Conservation (phyloP, 331 rosid species). For the Quercus lobata region DNA sequence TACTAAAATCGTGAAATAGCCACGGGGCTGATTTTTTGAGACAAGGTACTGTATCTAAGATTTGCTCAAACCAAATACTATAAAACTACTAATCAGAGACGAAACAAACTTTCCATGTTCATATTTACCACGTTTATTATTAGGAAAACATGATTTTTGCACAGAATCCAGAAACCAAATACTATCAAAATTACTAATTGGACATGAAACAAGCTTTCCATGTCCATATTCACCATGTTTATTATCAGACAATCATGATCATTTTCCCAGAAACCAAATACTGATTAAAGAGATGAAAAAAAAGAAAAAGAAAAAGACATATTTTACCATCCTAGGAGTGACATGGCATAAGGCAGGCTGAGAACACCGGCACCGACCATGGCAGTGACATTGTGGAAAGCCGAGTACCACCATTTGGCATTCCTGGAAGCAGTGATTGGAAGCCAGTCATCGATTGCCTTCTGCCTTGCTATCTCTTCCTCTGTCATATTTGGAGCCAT, state of each 20-base stretch:
- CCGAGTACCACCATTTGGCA: conserved; percentile 87
- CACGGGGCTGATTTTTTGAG: too few relatives aligned
- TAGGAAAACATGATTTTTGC: too few relatives aligned
- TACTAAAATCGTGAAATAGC: too few relatives aligned
- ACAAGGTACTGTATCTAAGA: too few relatives aligned
- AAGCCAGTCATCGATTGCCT: conserved; percentile 53
- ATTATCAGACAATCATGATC: neutral
- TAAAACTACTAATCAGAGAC: too few relatives aligned
- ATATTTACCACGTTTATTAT: too few relatives aligned
- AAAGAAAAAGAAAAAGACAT: neutral
- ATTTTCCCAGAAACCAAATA: neutral
- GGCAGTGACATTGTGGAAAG: conserved; percentile 88
- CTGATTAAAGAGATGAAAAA: neutral
- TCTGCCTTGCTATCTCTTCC: conserved; percentile 2
- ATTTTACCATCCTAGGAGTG: conserved; percentile 66
- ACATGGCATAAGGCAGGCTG: conserved; percentile 74
- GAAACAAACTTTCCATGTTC: too few relatives aligned
- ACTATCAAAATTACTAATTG: too few relatives aligned
- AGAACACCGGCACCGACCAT: conserved; percentile 97
- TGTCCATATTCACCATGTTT: neutral
- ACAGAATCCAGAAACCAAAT: too few relatives aligned
- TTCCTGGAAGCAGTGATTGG: conserved; percentile 63
- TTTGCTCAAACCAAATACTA: too few relatives aligned
- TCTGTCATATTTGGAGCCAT: neutral
- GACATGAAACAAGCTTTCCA: too few relatives aligned